phyloP scores from a whole-genome alignment of 2,329 filamentous ascomycete species.

The Aspergillus tamarii region DNA sequence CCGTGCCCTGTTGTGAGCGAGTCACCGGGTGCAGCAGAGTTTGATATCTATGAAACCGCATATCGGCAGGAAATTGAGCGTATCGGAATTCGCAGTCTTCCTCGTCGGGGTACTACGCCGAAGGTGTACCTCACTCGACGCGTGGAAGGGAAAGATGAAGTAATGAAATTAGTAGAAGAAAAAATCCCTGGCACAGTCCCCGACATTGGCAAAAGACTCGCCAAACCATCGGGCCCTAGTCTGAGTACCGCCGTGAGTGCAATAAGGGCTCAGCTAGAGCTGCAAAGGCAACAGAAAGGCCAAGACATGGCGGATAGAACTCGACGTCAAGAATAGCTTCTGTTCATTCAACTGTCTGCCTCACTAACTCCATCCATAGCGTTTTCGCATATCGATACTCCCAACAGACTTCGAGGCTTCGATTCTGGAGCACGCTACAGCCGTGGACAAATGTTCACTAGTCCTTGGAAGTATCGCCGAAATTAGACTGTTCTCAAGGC shows the following conservation, averaged over 20 bases:
- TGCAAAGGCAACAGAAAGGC: conserved; percentile 7
- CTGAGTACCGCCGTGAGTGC: conserved; percentile 19
- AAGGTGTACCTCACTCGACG: conserved; percentile 62
- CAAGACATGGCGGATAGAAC: background rate
- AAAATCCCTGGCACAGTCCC: conserved; percentile 17
- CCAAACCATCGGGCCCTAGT: conserved; percentile 12
- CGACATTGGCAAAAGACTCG: conserved; percentile 17
- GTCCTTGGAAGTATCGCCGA: background rate
- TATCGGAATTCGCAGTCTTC: conserved; percentile 58
- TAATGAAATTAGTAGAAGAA: conserved; percentile 37
- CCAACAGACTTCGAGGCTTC: conserved; percentile 9
- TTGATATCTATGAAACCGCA: conserved; percentile 85
- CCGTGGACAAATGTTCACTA: background rate
- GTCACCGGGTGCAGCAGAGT: conserved; percentile 81
- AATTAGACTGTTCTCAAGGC: background rate
- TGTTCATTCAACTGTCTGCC: background rate
- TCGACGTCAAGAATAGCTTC: conserved; percentile 4
- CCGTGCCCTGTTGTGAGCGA: conserved; percentile 67
- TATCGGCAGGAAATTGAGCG: conserved; percentile 80
- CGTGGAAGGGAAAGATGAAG: conserved; percentile 48
- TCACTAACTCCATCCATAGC: conserved; percentile 5
- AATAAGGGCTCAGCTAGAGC: conserved; percentile 22
- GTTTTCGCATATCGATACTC: conserved; percentile 6
- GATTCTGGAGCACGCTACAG: conserved; percentile 16
- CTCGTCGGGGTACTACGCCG: conserved; percentile 47